A percentile compares a stretch with the other conserved stretches of the same genome.
phyloP scores from a whole-genome alignment of 2,329 filamentous ascomycete species.

The Rutstroemia sp. region DNA sequence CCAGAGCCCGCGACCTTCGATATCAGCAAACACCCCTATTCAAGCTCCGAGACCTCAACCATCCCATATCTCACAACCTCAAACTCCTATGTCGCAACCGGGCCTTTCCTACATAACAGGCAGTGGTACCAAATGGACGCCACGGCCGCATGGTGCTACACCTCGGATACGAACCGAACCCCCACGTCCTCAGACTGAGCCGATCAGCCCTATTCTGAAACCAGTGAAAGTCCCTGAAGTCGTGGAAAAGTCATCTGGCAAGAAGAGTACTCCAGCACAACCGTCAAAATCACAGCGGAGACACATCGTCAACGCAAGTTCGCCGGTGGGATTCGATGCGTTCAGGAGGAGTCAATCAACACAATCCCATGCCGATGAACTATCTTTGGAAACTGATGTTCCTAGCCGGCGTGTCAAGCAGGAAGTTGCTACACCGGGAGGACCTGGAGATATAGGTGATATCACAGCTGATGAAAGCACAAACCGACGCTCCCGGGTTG shows the following conservation, averaged over 20 bases:
- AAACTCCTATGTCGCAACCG: conserved; percentile 21
- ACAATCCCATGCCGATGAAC: conserved; percentile 41
- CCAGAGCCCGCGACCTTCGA: conserved; percentile 17
- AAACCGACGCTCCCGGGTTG: conserved; percentile 7
- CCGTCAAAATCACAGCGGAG: conserved; percentile 12
- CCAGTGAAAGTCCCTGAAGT: conserved; percentile 31
- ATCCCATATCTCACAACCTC: conserved; percentile 14
- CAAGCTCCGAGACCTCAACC: conserved; percentile 12
- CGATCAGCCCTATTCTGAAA: conserved; percentile 46
- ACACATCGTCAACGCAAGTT: conserved; percentile 24
- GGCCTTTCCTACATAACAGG: conserved; percentile 21
- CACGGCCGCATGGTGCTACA: conserved; percentile 50
- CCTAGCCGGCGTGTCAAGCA: conserved; percentile 44
- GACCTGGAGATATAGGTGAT: conserved; percentile 47
- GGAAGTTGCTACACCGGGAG: conserved; percentile 48
- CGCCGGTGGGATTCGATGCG: conserved; percentile 22
- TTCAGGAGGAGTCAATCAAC: conserved; percentile 38
- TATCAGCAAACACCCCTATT: conserved; percentile 4
- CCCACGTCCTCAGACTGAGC: conserved; percentile 48
- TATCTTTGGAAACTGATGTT: conserved; percentile 37
- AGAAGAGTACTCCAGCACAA: conserved; percentile 7
- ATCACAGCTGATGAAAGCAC: conserved; percentile 44
- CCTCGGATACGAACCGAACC: conserved; percentile 36
- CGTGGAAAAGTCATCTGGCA: conserved; percentile 21
- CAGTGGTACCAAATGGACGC: conserved; percentile 51